These are phyloP conservation scores for Tremellales sp. DNA, from an alignment of 1,284 basidiomycete species.

Conservation along the genomic window DNA sequence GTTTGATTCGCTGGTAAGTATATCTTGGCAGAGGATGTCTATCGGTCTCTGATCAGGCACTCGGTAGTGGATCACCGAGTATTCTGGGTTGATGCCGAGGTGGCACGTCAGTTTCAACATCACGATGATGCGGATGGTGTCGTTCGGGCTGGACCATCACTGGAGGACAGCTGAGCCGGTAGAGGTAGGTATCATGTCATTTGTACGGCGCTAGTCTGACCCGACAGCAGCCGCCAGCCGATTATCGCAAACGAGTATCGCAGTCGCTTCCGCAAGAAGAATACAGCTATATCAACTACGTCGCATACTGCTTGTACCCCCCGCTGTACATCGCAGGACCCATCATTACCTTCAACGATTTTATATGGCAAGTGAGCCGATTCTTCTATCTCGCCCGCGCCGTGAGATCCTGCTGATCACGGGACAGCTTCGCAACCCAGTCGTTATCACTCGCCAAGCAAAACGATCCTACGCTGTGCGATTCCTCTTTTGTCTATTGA, in stretches of 20 bases:
- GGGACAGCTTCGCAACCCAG: conserved; percentile 49
- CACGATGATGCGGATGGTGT: conserved; percentile 89
- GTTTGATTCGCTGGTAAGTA: conserved; percentile 57
- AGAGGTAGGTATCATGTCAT: conserved; percentile 2
- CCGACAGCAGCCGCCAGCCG: conserved; percentile 15
- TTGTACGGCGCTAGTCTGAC: not conserved
- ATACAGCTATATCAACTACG: conserved; percentile 60
- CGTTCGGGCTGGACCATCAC: conserved; percentile 86
- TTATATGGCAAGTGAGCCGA: conserved; percentile 72
- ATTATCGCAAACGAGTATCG: conserved; percentile 53
- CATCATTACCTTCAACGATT: conserved; percentile 95
- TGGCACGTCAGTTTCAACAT: conserved; percentile 98
- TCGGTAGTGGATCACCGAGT: no score
- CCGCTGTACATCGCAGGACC: conserved; percentile 95
- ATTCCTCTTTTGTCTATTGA: conserved; percentile 67
- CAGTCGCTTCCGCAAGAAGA: conserved; percentile 52
- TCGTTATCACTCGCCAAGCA: conserved; percentile 45
- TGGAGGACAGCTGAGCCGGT: conserved; percentile 56
- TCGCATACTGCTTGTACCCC: conserved; percentile 79
- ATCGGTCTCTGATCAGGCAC: no score
- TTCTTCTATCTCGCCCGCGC: not conserved
- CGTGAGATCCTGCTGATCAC: not conserved
- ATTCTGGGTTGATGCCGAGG: conserved; percentile 69
- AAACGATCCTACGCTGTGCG: conserved; percentile 62
- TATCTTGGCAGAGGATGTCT: not conserved